A percentile compares a stretch with the other conserved stretches of the same genome.
Evolutionary conservation across 148 eudicot genomes (phyloP).

Genomic region (Nepenthes mirabilis): DNA sequence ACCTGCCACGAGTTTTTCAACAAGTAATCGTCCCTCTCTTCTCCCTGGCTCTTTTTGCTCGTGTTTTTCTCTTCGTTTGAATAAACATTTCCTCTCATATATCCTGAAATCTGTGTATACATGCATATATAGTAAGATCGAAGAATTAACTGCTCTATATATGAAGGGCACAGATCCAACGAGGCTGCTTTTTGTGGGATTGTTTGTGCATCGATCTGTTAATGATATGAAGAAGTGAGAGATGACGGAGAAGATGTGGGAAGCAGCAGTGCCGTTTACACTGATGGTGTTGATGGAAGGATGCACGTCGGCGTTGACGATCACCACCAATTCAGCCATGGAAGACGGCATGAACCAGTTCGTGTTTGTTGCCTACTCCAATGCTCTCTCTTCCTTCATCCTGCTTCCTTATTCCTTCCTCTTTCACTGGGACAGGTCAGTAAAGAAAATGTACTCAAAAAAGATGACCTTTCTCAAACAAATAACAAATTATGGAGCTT

Average conservation of each 20-base stretch:
- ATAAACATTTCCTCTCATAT: too few relatives aligned
- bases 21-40: too few relatives aligned
- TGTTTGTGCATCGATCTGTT: too few relatives aligned
- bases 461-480: background rate
- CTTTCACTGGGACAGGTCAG: constrained; percentile 37
- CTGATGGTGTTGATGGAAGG: constrained; percentile 57
- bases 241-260: constrained; percentile 5
- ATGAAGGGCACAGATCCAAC: too few relatives aligned
- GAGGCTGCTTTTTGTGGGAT: too few relatives aligned
- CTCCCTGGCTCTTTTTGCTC: too few relatives aligned
- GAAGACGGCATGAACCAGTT: constrained; percentile 57
- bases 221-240: background rate
- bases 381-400: constrained; percentile 48
- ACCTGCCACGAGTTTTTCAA: too few relatives aligned
- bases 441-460: background rate
- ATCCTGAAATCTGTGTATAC: too few relatives aligned
- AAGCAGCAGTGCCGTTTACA: constrained; percentile 23
- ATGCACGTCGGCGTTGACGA: constrained; percentile 48
- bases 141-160: too few relatives aligned
- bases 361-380: constrained; percentile 69
- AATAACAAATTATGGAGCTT: too few relatives aligned
- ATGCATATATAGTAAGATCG: too few relatives aligned
- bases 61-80: too few relatives aligned
- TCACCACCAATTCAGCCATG: constrained; percentile 51
- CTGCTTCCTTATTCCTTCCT: constrained; percentile 38